phyloP scores from a whole-genome alignment of 208 protist species.

The Acanthamoeba culbertsoni region DNA sequence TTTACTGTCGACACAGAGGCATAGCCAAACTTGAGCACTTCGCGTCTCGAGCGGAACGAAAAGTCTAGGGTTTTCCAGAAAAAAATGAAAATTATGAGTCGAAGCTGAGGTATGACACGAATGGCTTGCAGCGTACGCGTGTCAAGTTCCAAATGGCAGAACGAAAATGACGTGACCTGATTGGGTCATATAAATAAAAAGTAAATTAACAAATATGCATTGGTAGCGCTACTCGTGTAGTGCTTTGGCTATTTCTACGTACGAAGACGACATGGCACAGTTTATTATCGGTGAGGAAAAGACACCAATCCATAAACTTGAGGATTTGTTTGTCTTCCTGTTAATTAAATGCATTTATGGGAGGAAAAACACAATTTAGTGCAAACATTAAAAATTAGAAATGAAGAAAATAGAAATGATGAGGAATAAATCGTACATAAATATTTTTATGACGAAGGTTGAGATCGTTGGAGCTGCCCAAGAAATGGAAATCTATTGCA shows the following conservation, averaged over 20 bases:
- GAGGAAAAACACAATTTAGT: too few species aligned
- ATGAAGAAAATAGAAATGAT: too few species aligned
- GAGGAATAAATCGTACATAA: neutral
- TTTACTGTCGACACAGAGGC: neutral
- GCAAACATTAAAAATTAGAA: too few species aligned
- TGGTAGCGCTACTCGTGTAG: too few species aligned
- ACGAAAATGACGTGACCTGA: constrained; percentile 33
- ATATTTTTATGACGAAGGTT: constrained; percentile 21
- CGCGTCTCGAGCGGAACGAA: neutral
- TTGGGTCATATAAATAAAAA: neutral
- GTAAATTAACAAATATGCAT: neutral
- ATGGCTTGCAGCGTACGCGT: neutral
- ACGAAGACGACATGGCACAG: constrained; percentile 48
- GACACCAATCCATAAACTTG: constrained; percentile 53
- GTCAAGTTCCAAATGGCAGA: constrained; percentile 23
- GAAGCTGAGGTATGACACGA: neutral
- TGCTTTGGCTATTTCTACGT: too few species aligned
- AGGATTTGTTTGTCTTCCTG: constrained; percentile 44
- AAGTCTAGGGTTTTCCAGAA: neutral
- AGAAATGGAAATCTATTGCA: neutral
- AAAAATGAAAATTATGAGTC: neutral
- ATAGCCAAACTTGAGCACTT: constrained; percentile 31
- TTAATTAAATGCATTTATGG: too few species aligned
- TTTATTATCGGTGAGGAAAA: constrained; percentile 33
- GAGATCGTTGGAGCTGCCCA: constrained; percentile 36